phyloP scores from a whole-genome alignment of 2,329 filamentous ascomycete species.

The Drechslera avenae region DNA sequence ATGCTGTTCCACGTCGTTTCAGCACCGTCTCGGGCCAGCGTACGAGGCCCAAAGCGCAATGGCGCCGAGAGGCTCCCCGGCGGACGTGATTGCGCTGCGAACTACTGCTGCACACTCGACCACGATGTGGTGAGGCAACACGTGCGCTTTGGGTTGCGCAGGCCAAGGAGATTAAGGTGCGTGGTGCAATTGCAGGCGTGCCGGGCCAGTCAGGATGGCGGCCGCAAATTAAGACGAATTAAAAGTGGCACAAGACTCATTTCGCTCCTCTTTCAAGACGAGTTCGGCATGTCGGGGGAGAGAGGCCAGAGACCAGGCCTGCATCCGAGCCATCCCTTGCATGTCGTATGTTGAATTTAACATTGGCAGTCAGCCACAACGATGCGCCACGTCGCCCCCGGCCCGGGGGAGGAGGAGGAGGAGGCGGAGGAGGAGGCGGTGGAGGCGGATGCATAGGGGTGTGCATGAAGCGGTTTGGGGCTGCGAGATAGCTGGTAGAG shows the following conservation, averaged over 20 bases:
- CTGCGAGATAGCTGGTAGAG: too few relatives aligned
- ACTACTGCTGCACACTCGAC: conserved; percentile 6
- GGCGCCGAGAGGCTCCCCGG: conserved; percentile 7
- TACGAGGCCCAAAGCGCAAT: conserved; percentile 13
- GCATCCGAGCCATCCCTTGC: neutral
- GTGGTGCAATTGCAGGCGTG: neutral
- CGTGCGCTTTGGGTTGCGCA: neutral
- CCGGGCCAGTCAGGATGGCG: neutral
- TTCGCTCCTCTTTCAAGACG: neutral
- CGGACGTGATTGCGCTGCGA: conserved; percentile 4
- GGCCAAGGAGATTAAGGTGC: neutral
- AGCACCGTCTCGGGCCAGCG: conserved; percentile 34
- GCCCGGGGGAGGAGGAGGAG: too few relatives aligned
- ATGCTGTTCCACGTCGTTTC: conserved; percentile 36
- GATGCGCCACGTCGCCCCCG: too few relatives aligned
- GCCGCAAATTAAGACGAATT: neutral
- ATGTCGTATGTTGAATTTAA: too few relatives aligned
- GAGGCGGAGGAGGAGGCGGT: too few relatives aligned
- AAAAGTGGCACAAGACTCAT: neutral
- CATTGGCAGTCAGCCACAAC: too few relatives aligned
- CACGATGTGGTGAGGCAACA: conserved; percentile 2
- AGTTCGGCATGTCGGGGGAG: neutral
- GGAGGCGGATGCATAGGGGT: too few relatives aligned
- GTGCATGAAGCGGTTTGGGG: too few relatives aligned
- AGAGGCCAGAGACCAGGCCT: neutral